Base-by-base conservation (phyloP, 2,329 filamentous ascomycete genomes). In the Stachybotrys elegans region DNA sequence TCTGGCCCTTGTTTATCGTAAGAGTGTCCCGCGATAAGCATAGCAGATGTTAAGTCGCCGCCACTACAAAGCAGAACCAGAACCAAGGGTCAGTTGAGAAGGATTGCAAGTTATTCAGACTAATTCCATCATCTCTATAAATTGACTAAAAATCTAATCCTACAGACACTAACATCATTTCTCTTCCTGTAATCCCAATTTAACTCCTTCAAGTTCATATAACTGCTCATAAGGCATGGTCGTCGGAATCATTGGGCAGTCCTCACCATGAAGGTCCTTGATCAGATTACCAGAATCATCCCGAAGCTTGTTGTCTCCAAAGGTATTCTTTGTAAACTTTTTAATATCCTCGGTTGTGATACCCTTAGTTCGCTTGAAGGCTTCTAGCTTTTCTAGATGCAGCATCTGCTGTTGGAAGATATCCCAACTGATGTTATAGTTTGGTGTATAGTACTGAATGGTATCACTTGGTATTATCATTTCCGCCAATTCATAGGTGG, bases 351-450 rank as follows among this genome's bases (percentile, higher is more conserved):
- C 25, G 25, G 25, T 29, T 29, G 8, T 29, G 25, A 29, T 29
- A 29, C 25, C 8, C 25, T 29, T 29, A 14, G 25, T 29, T 29
- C 25, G 25, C 25, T 29, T 29, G 25, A 29, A 29, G 25, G 25
- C 25, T 29, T 29, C 25, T 29, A 29, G 25, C 25, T 29, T 29
- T 29, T 29, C 25, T 29, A 29, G 25, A 29, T 29, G 25, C 25
- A 14, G 32, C 32, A 35, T 35, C 32, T 35, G 32, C 32, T 35
- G 32, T 35, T 35, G 32, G 16, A 35, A 35, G 32, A 35, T 35
- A 14, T 35, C 32, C 32, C 9, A 35, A 19, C 9, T 11, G 32
- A 35, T 35, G 16, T 19, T 35, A 16, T 35, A 35, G 32, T 19
- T 35, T 35, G 32, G 12, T 14, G 32, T 14, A 35, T 13, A 35